These are phyloP conservation scores for Saccharomycopsis hybrid DNA, from an alignment of 1,139 yeast genomes.

Conservation along the genomic window DNA sequence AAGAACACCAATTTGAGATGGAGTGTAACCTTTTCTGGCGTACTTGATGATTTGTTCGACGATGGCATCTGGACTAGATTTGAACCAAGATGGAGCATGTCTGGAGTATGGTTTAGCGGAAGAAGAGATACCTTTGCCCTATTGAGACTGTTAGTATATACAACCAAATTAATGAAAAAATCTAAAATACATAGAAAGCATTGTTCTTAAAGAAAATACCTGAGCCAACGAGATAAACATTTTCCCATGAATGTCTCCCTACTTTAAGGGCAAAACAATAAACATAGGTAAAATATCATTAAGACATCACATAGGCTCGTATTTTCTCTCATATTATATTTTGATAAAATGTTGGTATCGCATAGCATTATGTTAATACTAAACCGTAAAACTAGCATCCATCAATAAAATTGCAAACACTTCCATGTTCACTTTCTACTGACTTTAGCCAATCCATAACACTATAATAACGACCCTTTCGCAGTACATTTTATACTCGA, in stretches of 20 bases:
- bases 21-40: conserved; percentile 99
- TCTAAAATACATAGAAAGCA: not conserved
- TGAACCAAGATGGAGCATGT: conserved; percentile 99
- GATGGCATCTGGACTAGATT: conserved; percentile 90
- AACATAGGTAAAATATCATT: no score
- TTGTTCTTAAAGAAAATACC: not conserved
- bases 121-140: conserved; percentile 99
- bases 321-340: no score
- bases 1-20: conserved; percentile 98
- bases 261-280: no score
- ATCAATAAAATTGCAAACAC: not conserved
- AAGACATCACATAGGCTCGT: no score
- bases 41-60: conserved; percentile 98
- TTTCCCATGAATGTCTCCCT: no score
- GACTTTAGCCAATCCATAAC: conserved; percentile 6
- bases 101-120: conserved; percentile 99
- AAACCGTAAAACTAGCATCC: conserved; percentile 6
- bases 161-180: not conserved
- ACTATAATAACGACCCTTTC: conserved; percentile 33
- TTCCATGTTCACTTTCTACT: no score
- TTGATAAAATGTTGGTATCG: conserved; percentile 17
- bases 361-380: conserved; percentile 17
- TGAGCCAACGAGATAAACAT: not conserved
- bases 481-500: conserved; percentile 24
- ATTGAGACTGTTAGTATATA: conserved; percentile 33